Percentiles rank a stretch among this genome's conserved stretches.
phyloP scores from a whole-genome alignment of 2,329 filamentous ascomycete species.

The Dendrostoma leiphaemia region DNA sequence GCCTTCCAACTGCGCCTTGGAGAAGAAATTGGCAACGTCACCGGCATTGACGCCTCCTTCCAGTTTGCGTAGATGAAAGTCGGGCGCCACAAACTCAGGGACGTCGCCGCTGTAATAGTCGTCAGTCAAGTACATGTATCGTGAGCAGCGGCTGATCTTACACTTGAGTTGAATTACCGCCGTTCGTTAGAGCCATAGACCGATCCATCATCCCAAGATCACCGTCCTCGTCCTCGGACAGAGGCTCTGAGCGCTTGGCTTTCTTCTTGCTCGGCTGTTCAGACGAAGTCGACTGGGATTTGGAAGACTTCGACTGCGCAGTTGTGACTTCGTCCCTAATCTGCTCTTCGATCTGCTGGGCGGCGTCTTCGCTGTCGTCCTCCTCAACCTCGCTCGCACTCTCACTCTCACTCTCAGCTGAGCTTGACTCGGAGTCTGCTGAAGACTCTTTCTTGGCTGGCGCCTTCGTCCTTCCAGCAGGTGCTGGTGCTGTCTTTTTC shows the following conservation, averaged over 20 bases:
- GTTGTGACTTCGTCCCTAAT: slow-evolving; percentile 13
- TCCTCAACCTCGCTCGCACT: slow-evolving; percentile 21
- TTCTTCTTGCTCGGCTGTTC: slow-evolving; percentile 9
- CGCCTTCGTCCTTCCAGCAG: slow-evolving; percentile 3
- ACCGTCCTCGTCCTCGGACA: slow-evolving; percentile 9
- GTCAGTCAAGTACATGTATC: slow-evolving; percentile 2
- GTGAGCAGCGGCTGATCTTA: background rate
- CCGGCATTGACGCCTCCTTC: slow-evolving; percentile 38
- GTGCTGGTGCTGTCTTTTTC: slow-evolving; percentile 8
- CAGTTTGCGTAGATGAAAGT: slow-evolving; percentile 53
- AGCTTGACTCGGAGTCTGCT: slow-evolving; percentile 15
- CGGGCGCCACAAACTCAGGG: slow-evolving; percentile 45
- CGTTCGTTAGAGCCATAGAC: slow-evolving; percentile 31
- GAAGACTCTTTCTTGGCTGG: slow-evolving; percentile 13
- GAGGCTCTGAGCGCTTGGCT: slow-evolving; percentile 1
- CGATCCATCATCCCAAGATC: slow-evolving; percentile 30
- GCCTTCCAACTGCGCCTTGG: slow-evolving; percentile 57
- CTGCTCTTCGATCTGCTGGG: slow-evolving; percentile 13
- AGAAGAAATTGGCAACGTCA: slow-evolving; percentile 54
- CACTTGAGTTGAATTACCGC: slow-evolving; percentile 12
- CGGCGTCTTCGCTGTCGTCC: slow-evolving; percentile 21
- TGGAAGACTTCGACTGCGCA: slow-evolving; percentile 5
- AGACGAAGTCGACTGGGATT: background rate
- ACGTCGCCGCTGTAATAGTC: slow-evolving; percentile 31
- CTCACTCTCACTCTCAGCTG: slow-evolving; percentile 13